Percentiles rank a stretch among this genome's conserved stretches.
Evolutionary conservation across 2,329 filamentous ascomycete species (phyloP).

Genomic region (Cercospora canescens): DNA sequence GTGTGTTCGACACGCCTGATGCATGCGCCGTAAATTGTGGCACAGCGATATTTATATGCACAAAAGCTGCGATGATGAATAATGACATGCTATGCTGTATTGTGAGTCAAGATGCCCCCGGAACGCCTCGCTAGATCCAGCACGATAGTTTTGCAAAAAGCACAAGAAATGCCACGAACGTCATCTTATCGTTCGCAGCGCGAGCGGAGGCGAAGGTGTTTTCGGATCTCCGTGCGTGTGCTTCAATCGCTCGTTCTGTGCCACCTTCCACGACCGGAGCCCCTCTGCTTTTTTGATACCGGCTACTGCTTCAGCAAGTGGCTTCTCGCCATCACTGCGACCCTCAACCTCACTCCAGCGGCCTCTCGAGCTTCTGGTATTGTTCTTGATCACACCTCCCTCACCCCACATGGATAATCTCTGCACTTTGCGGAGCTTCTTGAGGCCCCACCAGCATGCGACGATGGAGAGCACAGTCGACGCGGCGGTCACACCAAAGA

Average conservation of each 20-base stretch:
- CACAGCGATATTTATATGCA: neutral
- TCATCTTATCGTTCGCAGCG: slow-evolving; percentile 4
- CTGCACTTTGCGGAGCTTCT: slow-evolving; percentile 81
- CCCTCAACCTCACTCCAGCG: slow-evolving; percentile 33
- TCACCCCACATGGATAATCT: slow-evolving; percentile 83
- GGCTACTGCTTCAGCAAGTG: slow-evolving; percentile 30
- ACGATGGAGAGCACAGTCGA: slow-evolving; percentile 73
- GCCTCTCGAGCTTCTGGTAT: slow-evolving; percentile 29
- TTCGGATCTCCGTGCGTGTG: slow-evolving; percentile 3
- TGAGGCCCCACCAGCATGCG: slow-evolving; percentile 80
- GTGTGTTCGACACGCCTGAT: neutral
- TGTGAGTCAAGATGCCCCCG: slow-evolving; percentile 3
- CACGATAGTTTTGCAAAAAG: slow-evolving; percentile 3
- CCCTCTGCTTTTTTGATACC: slow-evolving; percentile 32
- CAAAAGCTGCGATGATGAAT: neutral
- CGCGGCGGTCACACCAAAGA: slow-evolving; percentile 69
- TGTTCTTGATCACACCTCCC: slow-evolving; percentile 38
- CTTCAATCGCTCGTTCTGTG: slow-evolving; percentile 26
- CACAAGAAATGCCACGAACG: neutral
- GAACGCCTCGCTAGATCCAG: slow-evolving; percentile 12
- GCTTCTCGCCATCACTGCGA: slow-evolving; percentile 14
- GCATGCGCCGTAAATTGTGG: neutral
- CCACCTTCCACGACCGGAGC: slow-evolving; percentile 28
- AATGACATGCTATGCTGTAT: neutral
- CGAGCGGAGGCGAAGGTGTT: neutral